Conservation (phyloP, 495 filamentous ascomycete species). For the Lentithecium fluviatile region DNA sequence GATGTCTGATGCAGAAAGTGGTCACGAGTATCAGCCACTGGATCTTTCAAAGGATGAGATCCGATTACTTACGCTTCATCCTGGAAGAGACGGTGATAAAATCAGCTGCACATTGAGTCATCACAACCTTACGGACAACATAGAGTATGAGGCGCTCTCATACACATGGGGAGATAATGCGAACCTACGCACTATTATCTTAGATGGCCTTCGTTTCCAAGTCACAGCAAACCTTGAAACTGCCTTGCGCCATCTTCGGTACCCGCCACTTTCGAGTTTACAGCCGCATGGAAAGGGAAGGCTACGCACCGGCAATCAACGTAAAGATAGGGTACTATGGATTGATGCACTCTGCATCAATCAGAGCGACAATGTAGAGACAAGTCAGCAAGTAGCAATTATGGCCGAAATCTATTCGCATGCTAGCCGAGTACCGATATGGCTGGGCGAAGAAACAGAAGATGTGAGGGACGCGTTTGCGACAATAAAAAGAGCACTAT, state of each 20-base stretch:
- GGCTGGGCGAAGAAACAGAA: constrained; percentile 7
- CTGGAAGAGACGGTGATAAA: constrained; percentile 3
- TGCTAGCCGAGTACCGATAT: constrained; percentile 8
- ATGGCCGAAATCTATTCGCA: constrained; percentile 13
- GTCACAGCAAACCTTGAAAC: constrained; percentile 12
- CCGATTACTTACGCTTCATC: constrained; percentile 7
- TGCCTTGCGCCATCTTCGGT: constrained; percentile 7
- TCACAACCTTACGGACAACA: constrained; percentile 4
- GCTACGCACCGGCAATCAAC: not conserved
- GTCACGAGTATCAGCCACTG: constrained; percentile 7
- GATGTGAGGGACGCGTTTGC: not conserved
- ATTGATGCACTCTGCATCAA: constrained; percentile 16
- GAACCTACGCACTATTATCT: constrained; percentile 3
- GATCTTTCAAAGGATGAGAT: constrained; percentile 8
- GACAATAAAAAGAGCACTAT: too few relatives aligned
- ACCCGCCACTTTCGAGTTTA: not conserved
- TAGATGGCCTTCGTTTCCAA: constrained; percentile 2
- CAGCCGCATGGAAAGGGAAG: not conserved
- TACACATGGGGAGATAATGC: constrained; percentile 13
- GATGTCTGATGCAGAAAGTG: not conserved
- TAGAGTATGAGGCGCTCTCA: constrained; percentile 8
- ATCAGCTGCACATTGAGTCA: constrained; percentile 8
- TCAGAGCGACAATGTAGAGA: constrained; percentile 3
- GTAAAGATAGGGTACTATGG: constrained; percentile 6
- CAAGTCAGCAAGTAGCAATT: constrained; percentile 1